Conservation (phyloP, 768 basidiomycete genomes). For the Trametes elegans region DNA sequence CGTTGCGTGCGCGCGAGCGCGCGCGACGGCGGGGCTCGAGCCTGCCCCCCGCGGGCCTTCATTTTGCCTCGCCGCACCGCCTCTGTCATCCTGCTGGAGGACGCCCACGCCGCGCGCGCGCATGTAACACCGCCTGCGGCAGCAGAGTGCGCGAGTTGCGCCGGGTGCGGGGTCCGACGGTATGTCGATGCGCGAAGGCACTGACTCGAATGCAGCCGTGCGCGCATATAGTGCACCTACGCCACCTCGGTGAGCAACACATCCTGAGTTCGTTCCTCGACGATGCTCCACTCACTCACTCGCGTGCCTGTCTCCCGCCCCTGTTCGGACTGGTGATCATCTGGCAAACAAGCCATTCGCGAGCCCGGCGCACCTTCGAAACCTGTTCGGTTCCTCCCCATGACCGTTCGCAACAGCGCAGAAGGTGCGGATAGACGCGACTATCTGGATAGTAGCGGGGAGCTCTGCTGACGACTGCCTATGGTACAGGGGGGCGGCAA, state of each 20-base stretch:
- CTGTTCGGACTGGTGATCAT: slow-evolving; percentile 3
- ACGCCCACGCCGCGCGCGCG: not conserved
- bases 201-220: not conserved
- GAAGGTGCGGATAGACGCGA: slow-evolving; percentile 5
- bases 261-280: not conserved
- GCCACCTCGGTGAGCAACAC: not conserved
- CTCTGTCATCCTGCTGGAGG: not conserved
- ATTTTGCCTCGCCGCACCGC: not conserved
- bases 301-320: slow-evolving; percentile 2
- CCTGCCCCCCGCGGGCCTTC: not conserved
- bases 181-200: slow-evolving; percentile 1
- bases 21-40: not conserved
- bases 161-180: no score
- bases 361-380: not conserved
- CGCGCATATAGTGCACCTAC: slow-evolving; percentile 1
- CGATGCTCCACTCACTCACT: no score
- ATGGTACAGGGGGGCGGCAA: slow-evolving; percentile 14
- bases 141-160: not conserved
- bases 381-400: not conserved
- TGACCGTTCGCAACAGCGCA: not conserved
- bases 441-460: not conserved
- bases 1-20: not conserved
- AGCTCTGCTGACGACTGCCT: slow-evolving; percentile 3
- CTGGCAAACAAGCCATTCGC: not conserved
- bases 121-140: slow-evolving; percentile 5